Conservation (phyloP, 257 asterid species). For the Cynanchum wilfordii region DNA sequence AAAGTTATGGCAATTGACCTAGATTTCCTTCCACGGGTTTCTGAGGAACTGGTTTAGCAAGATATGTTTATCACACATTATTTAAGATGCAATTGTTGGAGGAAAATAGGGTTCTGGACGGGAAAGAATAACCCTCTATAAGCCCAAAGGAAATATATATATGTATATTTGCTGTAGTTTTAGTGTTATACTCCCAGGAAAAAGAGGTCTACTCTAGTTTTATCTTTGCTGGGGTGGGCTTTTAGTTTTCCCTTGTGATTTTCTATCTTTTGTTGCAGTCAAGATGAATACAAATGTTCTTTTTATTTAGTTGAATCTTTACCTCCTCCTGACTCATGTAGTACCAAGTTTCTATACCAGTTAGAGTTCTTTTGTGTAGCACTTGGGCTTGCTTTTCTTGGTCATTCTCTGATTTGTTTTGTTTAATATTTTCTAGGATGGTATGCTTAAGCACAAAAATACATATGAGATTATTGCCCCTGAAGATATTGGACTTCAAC, state of each 20-base stretch:
- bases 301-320: not conserved
- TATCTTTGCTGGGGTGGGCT: not conserved
- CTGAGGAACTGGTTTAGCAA: not conserved
- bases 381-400: not conserved
- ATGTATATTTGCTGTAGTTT: not conserved
- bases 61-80: not conserved
- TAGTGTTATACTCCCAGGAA: not conserved
- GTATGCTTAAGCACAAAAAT: conserved; percentile 86
- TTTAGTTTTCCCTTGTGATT: not conserved
- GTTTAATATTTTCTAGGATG: conserved; percentile 53
- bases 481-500: conserved; percentile 91
- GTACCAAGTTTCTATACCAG: not conserved
- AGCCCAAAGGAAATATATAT: not conserved
- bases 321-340: not conserved
- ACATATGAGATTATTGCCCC: conserved; percentile 95
- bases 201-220: not conserved
- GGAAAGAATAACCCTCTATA: not conserved
- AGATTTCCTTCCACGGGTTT: not conserved
- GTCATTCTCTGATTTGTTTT: not conserved
- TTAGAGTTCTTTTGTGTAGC: not conserved
- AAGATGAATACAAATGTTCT: not conserved
- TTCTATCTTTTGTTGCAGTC: not conserved
- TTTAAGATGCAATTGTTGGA: not conserved
- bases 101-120: not conserved
- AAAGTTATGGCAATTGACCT: not conserved